Conservation (phyloP, 176 grass and related monocot species). For the Miscanthus lutarioriparius region DNA sequence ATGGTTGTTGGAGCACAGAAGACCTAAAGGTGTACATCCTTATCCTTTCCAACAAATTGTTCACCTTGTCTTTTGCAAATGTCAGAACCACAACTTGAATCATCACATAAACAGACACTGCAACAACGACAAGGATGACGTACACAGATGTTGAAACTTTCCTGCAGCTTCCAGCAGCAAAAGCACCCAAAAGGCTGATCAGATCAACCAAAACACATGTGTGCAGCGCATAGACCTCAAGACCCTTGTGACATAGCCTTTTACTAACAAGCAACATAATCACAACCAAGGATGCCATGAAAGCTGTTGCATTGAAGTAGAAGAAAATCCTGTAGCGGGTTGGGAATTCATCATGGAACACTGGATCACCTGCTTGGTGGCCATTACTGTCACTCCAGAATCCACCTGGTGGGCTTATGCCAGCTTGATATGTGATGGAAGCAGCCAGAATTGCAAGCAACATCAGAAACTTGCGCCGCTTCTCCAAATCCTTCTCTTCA, state of each 20-base stretch:
- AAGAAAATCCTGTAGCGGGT: constrained; percentile 39
- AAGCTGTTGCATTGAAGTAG: constrained; percentile 47
- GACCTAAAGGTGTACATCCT: background rate
- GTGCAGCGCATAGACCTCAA: constrained; percentile 18
- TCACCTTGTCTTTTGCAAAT: background rate
- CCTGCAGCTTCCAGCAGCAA: constrained; percentile 40
- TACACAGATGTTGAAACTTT: constrained; percentile 29
- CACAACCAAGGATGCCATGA: constrained; percentile 40
- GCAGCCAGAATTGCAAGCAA: constrained; percentile 49
- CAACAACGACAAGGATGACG: constrained; percentile 34
- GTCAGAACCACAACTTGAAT: constrained; percentile 28
- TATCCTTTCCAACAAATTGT: background rate
- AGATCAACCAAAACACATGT: constrained; percentile 29
- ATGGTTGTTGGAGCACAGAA: background rate
- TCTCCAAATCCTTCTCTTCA: constrained; percentile 22
- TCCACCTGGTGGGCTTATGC: constrained; percentile 52
- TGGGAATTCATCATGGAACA: constrained; percentile 37
- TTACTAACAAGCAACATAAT: constrained; percentile 47
- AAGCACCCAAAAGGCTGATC: constrained; percentile 49
- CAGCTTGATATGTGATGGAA: constrained; percentile 50
- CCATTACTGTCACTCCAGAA: constrained; percentile 33
- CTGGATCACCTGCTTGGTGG: constrained; percentile 28
- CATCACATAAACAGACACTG: constrained; percentile 36
- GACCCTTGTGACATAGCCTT: constrained; percentile 37
- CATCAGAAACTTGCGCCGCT: constrained; percentile 45